A percentile compares a stretch with the other conserved stretches of the same genome.
Conservation (phyloP, 2,329 filamentous ascomycete species). For the Talaromyces amestolkiae region DNA sequence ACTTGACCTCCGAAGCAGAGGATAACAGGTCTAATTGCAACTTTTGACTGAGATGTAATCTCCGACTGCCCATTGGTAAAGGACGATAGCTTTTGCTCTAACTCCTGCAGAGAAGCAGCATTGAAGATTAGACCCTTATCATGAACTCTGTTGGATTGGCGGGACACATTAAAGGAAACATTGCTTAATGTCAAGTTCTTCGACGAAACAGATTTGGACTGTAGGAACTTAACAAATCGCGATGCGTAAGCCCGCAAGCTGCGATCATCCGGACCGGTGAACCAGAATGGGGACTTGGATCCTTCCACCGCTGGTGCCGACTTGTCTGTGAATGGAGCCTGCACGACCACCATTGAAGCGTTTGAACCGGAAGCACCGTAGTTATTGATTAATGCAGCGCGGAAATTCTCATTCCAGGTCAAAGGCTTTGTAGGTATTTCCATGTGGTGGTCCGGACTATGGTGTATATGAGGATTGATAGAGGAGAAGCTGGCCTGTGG, state of each 20-base stretch:
- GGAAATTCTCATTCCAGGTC: constrained; percentile 11
- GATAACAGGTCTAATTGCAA: constrained; percentile 27
- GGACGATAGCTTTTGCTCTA: constrained; percentile 23
- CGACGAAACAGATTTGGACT: not conserved
- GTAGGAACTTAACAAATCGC: not conserved
- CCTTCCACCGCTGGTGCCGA: not conserved
- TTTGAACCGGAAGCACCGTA: constrained; percentile 32
- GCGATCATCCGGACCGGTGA: not conserved
- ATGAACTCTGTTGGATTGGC: constrained; percentile 15
- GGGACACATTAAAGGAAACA: constrained; percentile 13
- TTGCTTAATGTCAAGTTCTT: not conserved
- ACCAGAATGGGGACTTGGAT: constrained; percentile 4
- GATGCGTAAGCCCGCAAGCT: not conserved
- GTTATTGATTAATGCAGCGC: constrained; percentile 29
- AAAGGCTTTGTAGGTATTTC: constrained; percentile 19
- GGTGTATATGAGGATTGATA: constrained; percentile 26
- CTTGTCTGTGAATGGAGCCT: not conserved
- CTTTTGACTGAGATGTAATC: not conserved
- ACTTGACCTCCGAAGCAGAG: constrained; percentile 44
- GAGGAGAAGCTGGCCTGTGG: constrained; percentile 28
- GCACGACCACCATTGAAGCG: constrained; percentile 29
- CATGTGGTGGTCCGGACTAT: constrained; percentile 19
- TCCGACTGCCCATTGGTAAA: not conserved
- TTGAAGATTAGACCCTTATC: constrained; percentile 25
- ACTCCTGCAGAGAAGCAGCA: constrained; percentile 23